Evolutionary conservation across 768 basidiomycete species (phyloP).

Genomic region (Xanthoconium stramineum): DNA sequence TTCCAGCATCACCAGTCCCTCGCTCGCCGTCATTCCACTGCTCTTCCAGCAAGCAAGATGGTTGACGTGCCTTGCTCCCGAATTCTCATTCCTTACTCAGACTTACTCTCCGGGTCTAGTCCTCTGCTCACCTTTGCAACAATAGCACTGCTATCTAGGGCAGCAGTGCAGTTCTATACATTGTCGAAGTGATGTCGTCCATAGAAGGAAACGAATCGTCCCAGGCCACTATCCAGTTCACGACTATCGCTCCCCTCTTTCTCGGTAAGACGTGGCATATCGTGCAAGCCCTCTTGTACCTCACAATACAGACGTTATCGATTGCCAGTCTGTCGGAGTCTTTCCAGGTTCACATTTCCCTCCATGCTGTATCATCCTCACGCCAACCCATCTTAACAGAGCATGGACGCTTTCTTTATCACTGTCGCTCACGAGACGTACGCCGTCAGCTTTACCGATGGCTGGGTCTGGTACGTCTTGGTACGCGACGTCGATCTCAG

Average conservation of each 20-base stretch:
- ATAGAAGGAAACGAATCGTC: constrained; percentile 25
- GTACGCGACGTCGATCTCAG: constrained; percentile 3
- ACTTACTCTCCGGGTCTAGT: constrained; percentile 1
- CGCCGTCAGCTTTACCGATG: constrained; percentile 21
- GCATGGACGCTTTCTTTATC: constrained; percentile 24
- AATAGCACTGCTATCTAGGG: constrained; percentile 20
- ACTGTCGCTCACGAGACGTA: constrained; percentile 24
- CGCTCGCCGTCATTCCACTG: constrained; percentile 20
- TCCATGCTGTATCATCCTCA: neutral
- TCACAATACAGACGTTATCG: constrained; percentile 22
- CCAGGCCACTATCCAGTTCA: constrained; percentile 25
- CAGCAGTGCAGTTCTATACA: constrained; percentile 16
- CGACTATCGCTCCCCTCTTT: constrained; percentile 26
- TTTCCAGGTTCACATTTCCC: constrained; percentile 16
- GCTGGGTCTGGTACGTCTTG: constrained; percentile 19
- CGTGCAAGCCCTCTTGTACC: constrained; percentile 19
- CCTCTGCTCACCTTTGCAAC: constrained; percentile 14
- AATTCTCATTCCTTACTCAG: neutral
- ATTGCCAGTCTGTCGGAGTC: constrained; percentile 23
- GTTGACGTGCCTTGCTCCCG: constrained; percentile 17
- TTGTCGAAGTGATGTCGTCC: constrained; percentile 23
- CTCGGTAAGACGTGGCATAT: constrained; percentile 24
- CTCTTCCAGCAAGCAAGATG: constrained; percentile 27
- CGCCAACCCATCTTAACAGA: constrained; percentile 4
- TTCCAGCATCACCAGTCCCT: constrained; percentile 24